Base-by-base conservation (phyloP, 106 monocot species). In the Platanthera guangdongensis region DNA sequence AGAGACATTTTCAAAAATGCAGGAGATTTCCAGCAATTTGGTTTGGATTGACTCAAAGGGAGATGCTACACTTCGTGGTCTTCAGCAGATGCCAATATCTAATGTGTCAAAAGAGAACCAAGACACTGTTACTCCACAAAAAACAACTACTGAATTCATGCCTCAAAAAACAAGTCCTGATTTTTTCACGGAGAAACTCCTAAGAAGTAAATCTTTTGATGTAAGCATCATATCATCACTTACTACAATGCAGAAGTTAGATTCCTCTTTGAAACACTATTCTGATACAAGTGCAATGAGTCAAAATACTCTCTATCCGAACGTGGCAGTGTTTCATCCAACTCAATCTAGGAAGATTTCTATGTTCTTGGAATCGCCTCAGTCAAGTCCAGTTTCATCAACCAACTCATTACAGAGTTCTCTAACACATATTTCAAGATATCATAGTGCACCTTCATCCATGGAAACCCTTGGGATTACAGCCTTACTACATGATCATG, bases 1-100 rank as follows among this genome's bases (percentile, higher is more conserved):
- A 0, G 95, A 96, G 77, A 93, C 93, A 18, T 96, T 96, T 84
- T 85, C 87, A 8, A 94, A 87, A 78, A 91, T 91, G 19, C 88
- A 91, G 74, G 94, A 94, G 82, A 85, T 96, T n/a, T 96, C 93
- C 68, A 93, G 81, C 80, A 82, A 73, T 78, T 79, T 89, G 16
- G 88, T 86, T 74, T 96, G 93, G 90, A 72, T 90, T 30, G 85
- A 90, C 64, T 68, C 72, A 52, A 90, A 84, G 32, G 90, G 80
- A 22, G 86, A 92, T 76, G 84, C 79, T 69, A 74, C 89, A 57
- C 75, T 84, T 50, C 81, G 84, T 39, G 80, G 80, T 47, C 82
- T 82, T 65, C 83, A 95, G 63, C 80, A 86, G 15, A 81, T 79
- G 55, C 71, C 84, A 47, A 74, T 84, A 25, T 65, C 80, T 54